A percentile compares a stretch with the other conserved stretches of the same genome.
Evolutionary conservation across 148 eudicot species (phyloP).

Genomic region (Talinum fruticosum): DNA sequence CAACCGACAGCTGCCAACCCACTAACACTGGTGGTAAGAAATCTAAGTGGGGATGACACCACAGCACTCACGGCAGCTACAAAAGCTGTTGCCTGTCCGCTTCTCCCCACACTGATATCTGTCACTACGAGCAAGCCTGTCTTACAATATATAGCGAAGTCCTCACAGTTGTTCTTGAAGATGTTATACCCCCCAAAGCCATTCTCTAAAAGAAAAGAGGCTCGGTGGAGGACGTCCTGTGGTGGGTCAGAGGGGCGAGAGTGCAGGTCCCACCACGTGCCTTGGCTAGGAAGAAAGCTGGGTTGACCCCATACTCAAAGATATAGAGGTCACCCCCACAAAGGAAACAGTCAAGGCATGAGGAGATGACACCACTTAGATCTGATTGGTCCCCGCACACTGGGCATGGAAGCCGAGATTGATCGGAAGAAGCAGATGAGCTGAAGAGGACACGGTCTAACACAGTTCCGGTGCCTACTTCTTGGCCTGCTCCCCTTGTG

Average conservation of each 20-base stretch:
- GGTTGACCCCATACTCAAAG: conserved; percentile 59
- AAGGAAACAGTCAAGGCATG: conserved; percentile 91
- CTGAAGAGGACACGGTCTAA: conserved; percentile 68
- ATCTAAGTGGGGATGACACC: conserved; percentile 70
- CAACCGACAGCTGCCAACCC: conserved; percentile 61
- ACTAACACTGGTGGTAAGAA: conserved; percentile 52
- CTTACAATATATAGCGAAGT: conserved; percentile 85
- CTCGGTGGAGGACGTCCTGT: conserved; percentile 66
- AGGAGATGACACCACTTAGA: conserved; percentile 66
- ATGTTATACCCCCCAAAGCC: conserved; percentile 83
- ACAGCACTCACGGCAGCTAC: conserved; percentile 62
- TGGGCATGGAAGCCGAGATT: conserved; percentile 49
- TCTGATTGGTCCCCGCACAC: conserved; percentile 69
- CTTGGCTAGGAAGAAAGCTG: conserved; percentile 61
- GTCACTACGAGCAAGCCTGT: conserved; percentile 72
- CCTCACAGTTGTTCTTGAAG: conserved; percentile 96
- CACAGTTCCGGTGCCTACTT: conserved; percentile 80
- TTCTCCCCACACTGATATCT: conserved; percentile 64
- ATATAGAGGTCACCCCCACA: conserved; percentile 69
- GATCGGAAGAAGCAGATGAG: conserved; percentile 47
- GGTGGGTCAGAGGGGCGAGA: conserved; percentile 68
- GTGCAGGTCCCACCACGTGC: conserved; percentile 96
- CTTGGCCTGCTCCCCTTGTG: conserved; percentile 83
- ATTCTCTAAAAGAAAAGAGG: conserved; percentile 61
- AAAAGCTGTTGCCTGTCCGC: conserved; percentile 79